Percentiles rank a stretch among this genome's conserved stretches.
Evolutionary conservation across 768 basidiomycete species (phyloP).

Genomic region (Tubosaeta brunneosetosa): DNA sequence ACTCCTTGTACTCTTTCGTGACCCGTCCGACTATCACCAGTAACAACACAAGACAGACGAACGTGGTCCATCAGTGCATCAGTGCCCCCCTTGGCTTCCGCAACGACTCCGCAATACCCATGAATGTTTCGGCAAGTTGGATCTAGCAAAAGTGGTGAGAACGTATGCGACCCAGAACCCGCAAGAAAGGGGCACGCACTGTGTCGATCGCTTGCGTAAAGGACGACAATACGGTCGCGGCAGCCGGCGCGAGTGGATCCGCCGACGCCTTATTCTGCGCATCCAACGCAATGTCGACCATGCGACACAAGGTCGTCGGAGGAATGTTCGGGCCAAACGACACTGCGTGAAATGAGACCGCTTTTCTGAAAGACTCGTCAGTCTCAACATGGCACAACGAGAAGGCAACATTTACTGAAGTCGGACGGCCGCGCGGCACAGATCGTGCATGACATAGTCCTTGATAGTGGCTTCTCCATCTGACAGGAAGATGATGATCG

Average conservation of each 20-base stretch:
- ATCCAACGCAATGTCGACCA: conserved; percentile 49
- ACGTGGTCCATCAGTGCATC: conserved; percentile 24
- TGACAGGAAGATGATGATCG: conserved; percentile 22
- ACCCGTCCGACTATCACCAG: too few relatives aligned
- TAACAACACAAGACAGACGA: too few relatives aligned
- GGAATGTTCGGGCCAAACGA: conserved; percentile 41
- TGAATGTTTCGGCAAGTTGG: conserved; percentile 52
- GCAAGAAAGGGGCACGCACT: conserved; percentile 24
- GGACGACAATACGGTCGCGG: conserved; percentile 38
- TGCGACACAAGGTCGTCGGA: conserved; percentile 36
- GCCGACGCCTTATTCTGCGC: conserved; percentile 41
- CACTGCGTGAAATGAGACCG: conserved; percentile 55
- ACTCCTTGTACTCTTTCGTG: too few relatives aligned
- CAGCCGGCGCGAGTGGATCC: conserved; percentile 34
- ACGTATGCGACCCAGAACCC: neutral
- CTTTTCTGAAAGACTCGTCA: conserved; percentile 35
- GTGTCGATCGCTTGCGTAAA: conserved; percentile 50
- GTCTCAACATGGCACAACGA: neutral
- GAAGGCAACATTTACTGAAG: conserved; percentile 36
- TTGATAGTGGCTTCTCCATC: too few relatives aligned
- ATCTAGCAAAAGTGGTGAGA: conserved; percentile 33
- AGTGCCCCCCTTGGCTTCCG: conserved; percentile 53
- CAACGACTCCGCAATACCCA: conserved; percentile 55
- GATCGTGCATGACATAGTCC: too few relatives aligned
- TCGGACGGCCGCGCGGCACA: conserved; percentile 14